phyloP scores from a whole-genome alignment of 768 basidiomycete genomes.

The Suillus clintonianus region DNA sequence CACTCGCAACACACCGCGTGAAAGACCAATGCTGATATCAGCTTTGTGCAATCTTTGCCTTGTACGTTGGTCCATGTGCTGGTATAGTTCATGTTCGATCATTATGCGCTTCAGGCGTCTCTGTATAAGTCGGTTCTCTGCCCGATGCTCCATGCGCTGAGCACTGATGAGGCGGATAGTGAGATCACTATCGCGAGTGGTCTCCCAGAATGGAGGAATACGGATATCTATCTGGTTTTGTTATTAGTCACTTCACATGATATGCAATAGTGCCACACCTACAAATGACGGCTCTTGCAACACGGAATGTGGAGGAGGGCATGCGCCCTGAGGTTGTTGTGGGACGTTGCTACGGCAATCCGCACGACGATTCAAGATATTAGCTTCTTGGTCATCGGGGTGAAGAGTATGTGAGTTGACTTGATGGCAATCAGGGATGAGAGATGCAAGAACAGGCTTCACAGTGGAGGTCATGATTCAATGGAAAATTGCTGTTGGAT shows the following conservation, averaged over 20 bases:
- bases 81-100: conserved; percentile 6
- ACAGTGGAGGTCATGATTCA: background rate
- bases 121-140: background rate
- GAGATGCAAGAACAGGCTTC: background rate
- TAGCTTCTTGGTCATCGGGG: fast-evolving
- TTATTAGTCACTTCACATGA: background rate
- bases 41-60: background rate
- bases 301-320: background rate
- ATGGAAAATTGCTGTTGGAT: background rate
- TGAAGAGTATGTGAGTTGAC: background rate
- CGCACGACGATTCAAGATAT: background rate
- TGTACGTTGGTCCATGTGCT: background rate
- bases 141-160: background rate
- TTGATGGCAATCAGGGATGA: background rate
- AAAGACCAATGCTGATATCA: conserved; percentile 4
- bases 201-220: conserved; percentile 1
- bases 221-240: background rate
- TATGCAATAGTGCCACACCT: background rate
- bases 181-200: background rate
- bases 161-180: background rate
- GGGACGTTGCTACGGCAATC: background rate
- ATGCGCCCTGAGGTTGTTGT: background rate
- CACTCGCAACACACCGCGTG: background rate
- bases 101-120: background rate
- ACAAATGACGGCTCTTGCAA: background rate